Base-by-base conservation (phyloP, 345 rosid species). In the Ceriops tagal region DNA sequence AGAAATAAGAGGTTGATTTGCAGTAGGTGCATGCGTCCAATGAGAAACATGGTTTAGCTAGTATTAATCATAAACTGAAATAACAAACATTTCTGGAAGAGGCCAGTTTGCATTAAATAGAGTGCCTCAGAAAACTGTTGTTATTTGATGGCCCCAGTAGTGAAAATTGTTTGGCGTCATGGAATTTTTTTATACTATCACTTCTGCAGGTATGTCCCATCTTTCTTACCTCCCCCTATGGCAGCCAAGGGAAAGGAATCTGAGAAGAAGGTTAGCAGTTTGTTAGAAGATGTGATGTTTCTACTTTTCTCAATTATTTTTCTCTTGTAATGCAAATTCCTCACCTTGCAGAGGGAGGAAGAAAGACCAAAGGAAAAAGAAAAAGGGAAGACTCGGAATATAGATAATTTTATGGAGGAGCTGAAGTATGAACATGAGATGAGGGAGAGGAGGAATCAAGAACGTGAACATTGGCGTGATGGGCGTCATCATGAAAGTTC, bases 341-440 rank as follows among this genome's bases (percentile, higher is more conserved):
- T 62, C 49, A 24, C 27, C 60, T 75, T 85, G 51, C 77, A 92
- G 98, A 87, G 82, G 82, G 98, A 92, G 76, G 98, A 88, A 62
- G 98, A 90, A 67, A 88, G 85, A 69, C 72, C 81, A 2, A 92
- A 77, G 74, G 96, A 92, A 64, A 89, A 79, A 72, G 99, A 96
- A 34, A 96, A 87, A 81, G 96, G 93, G 70, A 96, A 90, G 83
- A 57, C 90, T 49, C 82, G 97, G 55, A 96, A 92, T 72, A 96
- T 96, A 77, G 98, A 96, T 83, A 80, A 92, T 78, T 96, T 96
- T 72, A 87, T 96, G 98, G 99, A 92, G 83, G 98, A 96, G 86
- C 81, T 96, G 85, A 96, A 90, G 82, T 97, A 88, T 78, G 99
- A 92, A 62, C 99, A 96, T 68, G 99, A 96, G 77, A 71, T 87